Evolutionary conservation across 805 yeast species (phyloP).

Genomic region (Ogataea chonburiensis): DNA sequence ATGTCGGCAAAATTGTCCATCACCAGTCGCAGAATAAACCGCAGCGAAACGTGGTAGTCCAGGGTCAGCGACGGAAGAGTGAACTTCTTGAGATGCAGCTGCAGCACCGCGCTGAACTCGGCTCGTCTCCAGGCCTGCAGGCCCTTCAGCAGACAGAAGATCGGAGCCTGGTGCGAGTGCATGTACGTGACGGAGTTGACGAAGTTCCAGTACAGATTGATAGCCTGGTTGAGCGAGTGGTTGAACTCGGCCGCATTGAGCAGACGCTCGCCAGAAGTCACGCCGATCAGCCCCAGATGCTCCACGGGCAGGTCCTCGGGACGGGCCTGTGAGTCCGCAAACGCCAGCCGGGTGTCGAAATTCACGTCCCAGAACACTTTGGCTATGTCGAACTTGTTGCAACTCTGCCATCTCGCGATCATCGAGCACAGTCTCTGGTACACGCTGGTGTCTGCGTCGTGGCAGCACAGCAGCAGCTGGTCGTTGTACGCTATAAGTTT

Average conservation of each 20-base stretch:
- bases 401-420: constrained; percentile 22
- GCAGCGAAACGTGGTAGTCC: constrained; percentile 37
- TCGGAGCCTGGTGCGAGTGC: constrained; percentile 7
- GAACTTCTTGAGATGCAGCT: constrained; percentile 27
- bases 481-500: constrained; percentile 24
- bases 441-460: constrained; percentile 16
- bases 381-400: constrained; percentile 16
- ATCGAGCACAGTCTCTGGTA: constrained; percentile 15
- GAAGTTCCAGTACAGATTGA: constrained; percentile 28
- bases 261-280: constrained; percentile 30
- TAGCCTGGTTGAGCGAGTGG: constrained; percentile 27
- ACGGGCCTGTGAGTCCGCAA: neutral
- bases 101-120: constrained; percentile 28
- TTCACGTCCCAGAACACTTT: constrained; percentile 6
- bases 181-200: constrained; percentile 24
- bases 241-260: constrained; percentile 34
- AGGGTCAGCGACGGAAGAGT: constrained; percentile 33
- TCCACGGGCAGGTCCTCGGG: constrained; percentile 12
- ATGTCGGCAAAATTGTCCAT: constrained; percentile 38
- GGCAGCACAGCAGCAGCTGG: constrained; percentile 20
- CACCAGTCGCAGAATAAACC: constrained; percentile 38
- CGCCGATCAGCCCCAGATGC: constrained; percentile 26
- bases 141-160: constrained; percentile 20
- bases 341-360: constrained; percentile 10
- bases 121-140: constrained; percentile 41